A percentile compares a stretch with the other conserved stretches of the same genome.
Evolutionary conservation across 2,329 filamentous ascomycete genomes (phyloP).

Genomic region (Lecanicillium sp.): DNA sequence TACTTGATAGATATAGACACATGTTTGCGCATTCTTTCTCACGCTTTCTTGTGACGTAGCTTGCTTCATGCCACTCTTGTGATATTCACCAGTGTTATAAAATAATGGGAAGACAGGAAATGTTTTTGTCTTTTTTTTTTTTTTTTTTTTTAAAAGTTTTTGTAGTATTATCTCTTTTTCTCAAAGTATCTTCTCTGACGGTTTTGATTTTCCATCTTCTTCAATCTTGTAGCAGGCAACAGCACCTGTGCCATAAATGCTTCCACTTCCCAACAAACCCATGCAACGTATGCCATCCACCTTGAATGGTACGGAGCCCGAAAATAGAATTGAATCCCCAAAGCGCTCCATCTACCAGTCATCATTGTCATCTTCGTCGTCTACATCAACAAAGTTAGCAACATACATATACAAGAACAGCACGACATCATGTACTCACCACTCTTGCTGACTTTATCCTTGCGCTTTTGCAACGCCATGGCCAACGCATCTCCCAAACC

Average conservation of each 20-base stretch:
- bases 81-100: no score
- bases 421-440: slow-evolving; percentile 56
- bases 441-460: slow-evolving; percentile 89
- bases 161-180: no score
- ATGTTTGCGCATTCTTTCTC: no score
- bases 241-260: neutral
- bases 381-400: slow-evolving; percentile 31
- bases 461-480: slow-evolving; percentile 69
- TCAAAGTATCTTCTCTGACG: no score
- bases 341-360: slow-evolving; percentile 47
- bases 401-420: slow-evolving; percentile 3
- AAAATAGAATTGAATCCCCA: no score
- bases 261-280: no score
- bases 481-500: slow-evolving; percentile 78
- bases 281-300: neutral
- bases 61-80: no score
- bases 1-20: neutral
- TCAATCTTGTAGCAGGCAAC: slow-evolving; percentile 6
- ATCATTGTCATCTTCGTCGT: slow-evolving; percentile 70
- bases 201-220: slow-evolving; percentile 11
- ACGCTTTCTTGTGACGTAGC: no score
- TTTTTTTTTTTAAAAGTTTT: no score
- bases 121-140: no score
- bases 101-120: no score
- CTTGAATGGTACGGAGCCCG: no score